Conservation (phyloP, 257 asterid species). For the Plantago ovata region DNA sequence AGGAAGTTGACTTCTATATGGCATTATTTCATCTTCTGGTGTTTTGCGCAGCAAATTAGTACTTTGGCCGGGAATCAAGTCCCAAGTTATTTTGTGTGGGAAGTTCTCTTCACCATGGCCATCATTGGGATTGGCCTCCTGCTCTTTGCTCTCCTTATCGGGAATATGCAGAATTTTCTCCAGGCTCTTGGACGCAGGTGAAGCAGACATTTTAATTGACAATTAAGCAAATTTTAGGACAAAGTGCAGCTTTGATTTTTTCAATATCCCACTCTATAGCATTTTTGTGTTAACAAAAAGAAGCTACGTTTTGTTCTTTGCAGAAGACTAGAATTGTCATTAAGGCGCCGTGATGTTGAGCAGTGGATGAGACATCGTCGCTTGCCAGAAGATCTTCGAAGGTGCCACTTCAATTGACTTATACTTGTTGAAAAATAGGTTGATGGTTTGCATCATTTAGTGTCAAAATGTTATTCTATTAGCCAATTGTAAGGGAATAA, state of each 20-base stretch:
- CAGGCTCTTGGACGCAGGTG: conserved; percentile 94
- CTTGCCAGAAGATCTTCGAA: conserved; percentile 65
- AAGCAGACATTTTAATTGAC: neutral
- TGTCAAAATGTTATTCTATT: too few species aligned
- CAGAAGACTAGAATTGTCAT: conserved; percentile 83
- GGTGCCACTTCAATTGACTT: conserved; percentile 31
- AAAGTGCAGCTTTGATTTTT: neutral
- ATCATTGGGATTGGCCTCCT: conserved; percentile 81
- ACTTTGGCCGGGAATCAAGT: conserved; percentile 89
- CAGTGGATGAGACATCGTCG: conserved; percentile 97
- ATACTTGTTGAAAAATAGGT: too few species aligned
- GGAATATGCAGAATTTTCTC: conserved; percentile 93
- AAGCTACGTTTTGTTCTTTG: neutral
- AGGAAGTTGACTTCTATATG: conserved; percentile 1
- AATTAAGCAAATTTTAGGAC: neutral
- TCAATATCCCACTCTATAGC: neutral
- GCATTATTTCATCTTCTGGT: conserved; percentile 16
- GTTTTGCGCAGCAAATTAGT: conserved; percentile 65
- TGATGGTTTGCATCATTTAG: too few species aligned
- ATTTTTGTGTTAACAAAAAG: neutral
- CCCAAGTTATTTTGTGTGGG: conserved; percentile 78
- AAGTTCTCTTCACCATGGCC: conserved; percentile 83
- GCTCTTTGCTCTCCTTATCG: conserved; percentile 83
- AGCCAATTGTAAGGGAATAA: too few species aligned
- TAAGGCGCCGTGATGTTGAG: conserved; percentile 87